Evolutionary conservation across 352 stramenopile genomes (phyloP).

Genomic region (Phytophthora aleatoria): DNA sequence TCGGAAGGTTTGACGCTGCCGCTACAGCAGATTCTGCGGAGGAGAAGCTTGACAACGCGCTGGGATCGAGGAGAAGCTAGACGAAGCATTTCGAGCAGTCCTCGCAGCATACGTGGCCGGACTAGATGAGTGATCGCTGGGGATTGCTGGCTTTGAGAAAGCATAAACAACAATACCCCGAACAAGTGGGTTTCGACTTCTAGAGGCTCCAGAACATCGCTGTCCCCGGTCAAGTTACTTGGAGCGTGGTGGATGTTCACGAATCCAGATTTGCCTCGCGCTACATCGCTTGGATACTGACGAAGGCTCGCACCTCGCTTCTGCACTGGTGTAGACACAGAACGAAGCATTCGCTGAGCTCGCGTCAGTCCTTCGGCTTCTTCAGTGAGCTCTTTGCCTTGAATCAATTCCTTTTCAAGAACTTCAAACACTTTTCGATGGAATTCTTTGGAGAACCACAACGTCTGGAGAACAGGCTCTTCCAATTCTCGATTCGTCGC

Average conservation of each 20-base stretch:
- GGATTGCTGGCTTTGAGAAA: slow-evolving; percentile 75
- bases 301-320: slow-evolving; percentile 55
- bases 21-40: slow-evolving; percentile 74
- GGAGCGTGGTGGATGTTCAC: slow-evolving; percentile 37
- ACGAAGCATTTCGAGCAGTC: slow-evolving; percentile 78
- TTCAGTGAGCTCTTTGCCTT: slow-evolving; percentile 71
- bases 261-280: slow-evolving; percentile 46
- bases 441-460: slow-evolving; percentile 90
- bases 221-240: slow-evolving; percentile 40
- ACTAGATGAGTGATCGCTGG: slow-evolving; percentile 63
- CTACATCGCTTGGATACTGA: slow-evolving; percentile 49
- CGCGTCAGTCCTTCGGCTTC: slow-evolving; percentile 76
- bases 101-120: slow-evolving; percentile 66
- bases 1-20: slow-evolving; percentile 68
- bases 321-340: slow-evolving; percentile 77
- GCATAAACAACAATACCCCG: slow-evolving; percentile 73
- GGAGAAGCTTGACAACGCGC: slow-evolving; percentile 81
- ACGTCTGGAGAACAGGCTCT: slow-evolving; percentile 73
- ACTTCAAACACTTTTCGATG: slow-evolving; percentile 88
- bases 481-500: slow-evolving; percentile 75
- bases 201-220: slow-evolving; percentile 68
- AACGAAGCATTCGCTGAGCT: slow-evolving; percentile 84
- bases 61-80: slow-evolving; percentile 79
- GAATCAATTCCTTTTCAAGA: slow-evolving; percentile 80
- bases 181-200: slow-evolving; percentile 84